Evolutionary conservation across 495 filamentous ascomycete genomes (phyloP).

Genomic region (Cudoniella acicularis): DNA sequence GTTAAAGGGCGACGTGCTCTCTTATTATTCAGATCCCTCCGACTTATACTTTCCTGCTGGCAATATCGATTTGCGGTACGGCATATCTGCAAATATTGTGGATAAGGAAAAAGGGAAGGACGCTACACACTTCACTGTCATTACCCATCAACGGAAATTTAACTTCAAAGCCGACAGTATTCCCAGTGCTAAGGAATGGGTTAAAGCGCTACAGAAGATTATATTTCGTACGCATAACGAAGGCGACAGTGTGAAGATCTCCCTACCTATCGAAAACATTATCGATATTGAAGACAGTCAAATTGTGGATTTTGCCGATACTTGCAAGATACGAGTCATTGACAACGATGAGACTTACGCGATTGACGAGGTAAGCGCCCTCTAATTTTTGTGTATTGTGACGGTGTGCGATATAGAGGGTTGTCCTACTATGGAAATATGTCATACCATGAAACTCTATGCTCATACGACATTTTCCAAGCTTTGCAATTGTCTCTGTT

Average conservation of each 20-base stretch:
- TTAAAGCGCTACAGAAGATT: conserved; percentile 87
- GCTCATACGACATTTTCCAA: too few species aligned
- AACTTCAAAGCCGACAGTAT: conserved; percentile 87
- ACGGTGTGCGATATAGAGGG: too few species aligned
- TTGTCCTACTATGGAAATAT: too few species aligned
- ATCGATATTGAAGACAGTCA: conserved; percentile 91
- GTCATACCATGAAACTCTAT: too few species aligned
- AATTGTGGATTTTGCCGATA: conserved; percentile 89
- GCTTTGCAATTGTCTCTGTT: too few species aligned
- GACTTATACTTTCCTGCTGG: conserved; percentile 90
- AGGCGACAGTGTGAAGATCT: conserved; percentile 95
- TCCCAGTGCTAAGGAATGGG: conserved; percentile 93
- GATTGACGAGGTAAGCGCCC: conserved; percentile 76
- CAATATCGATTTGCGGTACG: conserved; percentile 89
- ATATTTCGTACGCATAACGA: conserved; percentile 97
- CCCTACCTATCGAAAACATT: conserved; percentile 80
- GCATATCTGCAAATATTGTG: conserved; percentile 74
- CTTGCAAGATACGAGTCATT: conserved; percentile 87
- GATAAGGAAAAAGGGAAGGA: conserved; percentile 70
- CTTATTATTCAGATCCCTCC: conserved; percentile 83
- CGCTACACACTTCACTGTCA: conserved; percentile 69
- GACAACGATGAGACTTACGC: conserved; percentile 91
- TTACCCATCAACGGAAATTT: conserved; percentile 78
- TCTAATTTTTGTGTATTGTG: too few species aligned
- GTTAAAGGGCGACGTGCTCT: conserved; percentile 90